Base-by-base conservation (phyloP, 768 basidiomycete genomes). In the Kwoniella sp. region DNA sequence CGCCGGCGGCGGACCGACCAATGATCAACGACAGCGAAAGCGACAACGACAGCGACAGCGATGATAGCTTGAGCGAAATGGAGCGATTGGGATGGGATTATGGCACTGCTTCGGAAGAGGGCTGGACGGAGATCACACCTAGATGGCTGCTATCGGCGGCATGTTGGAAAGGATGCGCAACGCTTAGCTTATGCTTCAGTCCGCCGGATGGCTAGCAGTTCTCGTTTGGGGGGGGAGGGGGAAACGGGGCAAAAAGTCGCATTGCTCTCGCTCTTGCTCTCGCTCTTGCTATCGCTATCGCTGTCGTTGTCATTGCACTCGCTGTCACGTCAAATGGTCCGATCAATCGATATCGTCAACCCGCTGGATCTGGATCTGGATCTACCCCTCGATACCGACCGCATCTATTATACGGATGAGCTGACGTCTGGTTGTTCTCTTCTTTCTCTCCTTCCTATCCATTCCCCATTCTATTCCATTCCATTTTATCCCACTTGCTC, bases 1-100 rank as follows among this genome's bases (percentile, higher is more conserved):
- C 19, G 49, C 44, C 17, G 51, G 55, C 29, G 53, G 50, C n/a
- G 29, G 44, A n/a, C 4, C 13, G 55, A 57, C 15, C 49, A 51
- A 44, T 7, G 62, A 26, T 6, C 33, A 10, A 50, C 12, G 55
- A 26, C 19, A 19, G 48, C 25, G 48, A 24, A 24, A 24, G 48
- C 22, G 22, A 47, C 19, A 47, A 22, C 46, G 33, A 54, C 33
- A 33, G 13, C 33, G 33, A 33, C 33, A 13, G 33, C 33, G 33
- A 33, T 33, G 33, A n/a, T n/a, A n/a, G n/a, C n/a, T n/a, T n/a
- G n/a, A n/a, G 33, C 33, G 13, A 5, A 13, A 13, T 33, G 33
- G 33, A 33, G 33, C 33, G 13, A 33, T 33, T 13, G n/a, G n/a
- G n/a, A n/a, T n/a, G 33, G 5, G 33, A 33, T 6, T 33, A 33